Evolutionary conservation across 345 rosid species (phyloP).

Genomic region (Syzygium aqueum): DNA sequence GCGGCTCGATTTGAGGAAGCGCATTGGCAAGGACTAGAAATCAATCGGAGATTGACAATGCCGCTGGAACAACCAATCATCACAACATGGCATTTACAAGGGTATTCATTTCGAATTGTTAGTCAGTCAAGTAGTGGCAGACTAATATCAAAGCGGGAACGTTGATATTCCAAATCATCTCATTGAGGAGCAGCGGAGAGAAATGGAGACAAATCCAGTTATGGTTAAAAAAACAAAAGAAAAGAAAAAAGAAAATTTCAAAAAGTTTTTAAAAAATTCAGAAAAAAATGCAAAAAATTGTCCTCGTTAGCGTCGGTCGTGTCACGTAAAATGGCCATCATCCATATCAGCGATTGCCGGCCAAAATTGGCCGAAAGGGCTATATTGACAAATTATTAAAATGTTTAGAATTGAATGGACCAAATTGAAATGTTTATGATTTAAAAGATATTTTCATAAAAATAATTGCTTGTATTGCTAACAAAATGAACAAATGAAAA

Average conservation of each 20-base stretch:
- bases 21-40: not conserved
- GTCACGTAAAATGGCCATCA: not conserved
- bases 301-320: rapidly evolving
- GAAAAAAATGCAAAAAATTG: not conserved
- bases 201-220: not conserved
- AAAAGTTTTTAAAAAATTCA: not conserved
- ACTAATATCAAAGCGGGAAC: not conserved
- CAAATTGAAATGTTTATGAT: not conserved
- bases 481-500: not conserved
- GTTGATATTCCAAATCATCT: not conserved
- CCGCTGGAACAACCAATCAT: not conserved
- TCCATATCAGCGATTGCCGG: not conserved
- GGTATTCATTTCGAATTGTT: not conserved
- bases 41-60: not conserved
- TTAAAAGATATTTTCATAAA: not conserved
- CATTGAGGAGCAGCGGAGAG: not conserved
- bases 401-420: not conserved
- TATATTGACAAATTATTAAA: not conserved
- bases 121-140: not conserved
- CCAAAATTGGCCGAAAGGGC: not conserved
- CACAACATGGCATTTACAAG: not conserved
- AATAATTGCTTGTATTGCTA: not conserved
- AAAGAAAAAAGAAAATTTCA: too few species aligned
- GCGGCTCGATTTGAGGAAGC: not conserved
- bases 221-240: not conserved